These are phyloP conservation scores for Phytophthora gonapodyides DNA, from an alignment of 352 stramenopile genomes.

Conservation along the genomic window DNA sequence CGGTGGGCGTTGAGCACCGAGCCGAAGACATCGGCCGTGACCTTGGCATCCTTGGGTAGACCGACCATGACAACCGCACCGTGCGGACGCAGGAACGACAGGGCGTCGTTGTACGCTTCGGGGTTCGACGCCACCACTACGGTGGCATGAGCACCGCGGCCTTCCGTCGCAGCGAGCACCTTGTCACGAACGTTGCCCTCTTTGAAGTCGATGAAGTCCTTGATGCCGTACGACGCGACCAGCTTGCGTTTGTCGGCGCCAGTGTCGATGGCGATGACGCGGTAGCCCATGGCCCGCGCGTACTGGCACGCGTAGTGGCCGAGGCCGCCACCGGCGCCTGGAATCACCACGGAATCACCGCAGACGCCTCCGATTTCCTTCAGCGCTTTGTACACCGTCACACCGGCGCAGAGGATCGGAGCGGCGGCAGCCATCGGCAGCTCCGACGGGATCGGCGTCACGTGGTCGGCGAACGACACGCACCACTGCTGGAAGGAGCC, in stretches of 20 bases:
- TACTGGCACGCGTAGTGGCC: conserved; percentile 83
- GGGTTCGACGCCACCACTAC: conserved; percentile 75
- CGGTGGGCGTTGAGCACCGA: conserved; percentile 39
- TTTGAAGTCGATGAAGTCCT: conserved; percentile 72
- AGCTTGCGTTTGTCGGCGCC: conserved; percentile 63
- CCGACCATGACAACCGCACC: conserved; percentile 72
- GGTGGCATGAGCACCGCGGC: conserved; percentile 57
- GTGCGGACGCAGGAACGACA: conserved; percentile 63
- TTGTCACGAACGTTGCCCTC: conserved; percentile 44
- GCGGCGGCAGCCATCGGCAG: conserved; percentile 50
- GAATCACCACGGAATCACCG: conserved; percentile 54
- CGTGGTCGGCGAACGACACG: conserved; percentile 69
- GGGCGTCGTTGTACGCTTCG: conserved; percentile 48
- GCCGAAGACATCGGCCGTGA: conserved; percentile 32
- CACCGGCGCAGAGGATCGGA: conserved; percentile 81
- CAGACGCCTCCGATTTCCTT: conserved; percentile 49
- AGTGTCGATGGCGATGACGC: conserved; percentile 73
- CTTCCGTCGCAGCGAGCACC: conserved; percentile 42
- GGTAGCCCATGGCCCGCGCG: conserved; percentile 62
- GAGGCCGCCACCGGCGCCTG: conserved; percentile 67
- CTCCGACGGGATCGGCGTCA: conserved; percentile 67
- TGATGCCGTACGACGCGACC: conserved; percentile 62
- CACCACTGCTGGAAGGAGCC: conserved; percentile 61
- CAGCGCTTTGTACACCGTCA: conserved; percentile 84
- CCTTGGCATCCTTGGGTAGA: conserved; percentile 46